These are phyloP conservation scores for Podospora bellae-mahoneyi DNA, from an alignment of 495 filamentous ascomycete genomes.

Conservation along the genomic window DNA sequence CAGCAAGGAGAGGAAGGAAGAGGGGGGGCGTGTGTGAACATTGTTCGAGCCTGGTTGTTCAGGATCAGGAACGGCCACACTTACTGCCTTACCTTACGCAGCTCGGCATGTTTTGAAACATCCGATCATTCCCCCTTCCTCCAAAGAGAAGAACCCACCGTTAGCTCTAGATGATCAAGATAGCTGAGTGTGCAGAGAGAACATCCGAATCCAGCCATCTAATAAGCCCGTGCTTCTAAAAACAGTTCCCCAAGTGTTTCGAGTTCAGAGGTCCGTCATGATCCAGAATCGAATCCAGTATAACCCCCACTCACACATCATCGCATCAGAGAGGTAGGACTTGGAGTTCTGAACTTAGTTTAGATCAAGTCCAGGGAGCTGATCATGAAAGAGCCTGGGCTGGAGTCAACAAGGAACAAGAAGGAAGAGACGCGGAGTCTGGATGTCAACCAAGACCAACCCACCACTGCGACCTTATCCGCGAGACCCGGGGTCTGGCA, in stretches of 20 bases:
- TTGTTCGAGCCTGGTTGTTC: neutral
- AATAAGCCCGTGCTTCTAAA: constrained; percentile 10
- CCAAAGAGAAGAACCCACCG: constrained; percentile 14
- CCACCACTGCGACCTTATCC: neutral
- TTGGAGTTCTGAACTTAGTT: neutral
- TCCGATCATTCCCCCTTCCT: constrained; percentile 7
- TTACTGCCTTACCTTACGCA: neutral
- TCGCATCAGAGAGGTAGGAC: neutral
- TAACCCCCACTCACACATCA: neutral
- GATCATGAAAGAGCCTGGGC: neutral
- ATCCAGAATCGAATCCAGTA: neutral
- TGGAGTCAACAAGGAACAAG: neutral
- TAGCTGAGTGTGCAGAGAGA: neutral
- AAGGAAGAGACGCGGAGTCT: neutral
- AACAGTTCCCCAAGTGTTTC: constrained; percentile 7
- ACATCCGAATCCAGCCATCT: neutral
- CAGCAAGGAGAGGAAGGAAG: neutral
- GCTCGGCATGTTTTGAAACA: constrained; percentile 25
- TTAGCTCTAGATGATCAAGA: constrained; percentile 8
- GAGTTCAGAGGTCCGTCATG: neutral
- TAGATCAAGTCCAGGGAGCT: neutral
- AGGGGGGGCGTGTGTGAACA: constrained; percentile 7
- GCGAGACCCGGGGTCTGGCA: neutral
- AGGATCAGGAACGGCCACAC: constrained; percentile 8
- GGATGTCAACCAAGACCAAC: neutral